Evolutionary conservation across 2,329 filamentous ascomycete species (phyloP).

Genomic region (Pseudopithomyces maydicus): DNA sequence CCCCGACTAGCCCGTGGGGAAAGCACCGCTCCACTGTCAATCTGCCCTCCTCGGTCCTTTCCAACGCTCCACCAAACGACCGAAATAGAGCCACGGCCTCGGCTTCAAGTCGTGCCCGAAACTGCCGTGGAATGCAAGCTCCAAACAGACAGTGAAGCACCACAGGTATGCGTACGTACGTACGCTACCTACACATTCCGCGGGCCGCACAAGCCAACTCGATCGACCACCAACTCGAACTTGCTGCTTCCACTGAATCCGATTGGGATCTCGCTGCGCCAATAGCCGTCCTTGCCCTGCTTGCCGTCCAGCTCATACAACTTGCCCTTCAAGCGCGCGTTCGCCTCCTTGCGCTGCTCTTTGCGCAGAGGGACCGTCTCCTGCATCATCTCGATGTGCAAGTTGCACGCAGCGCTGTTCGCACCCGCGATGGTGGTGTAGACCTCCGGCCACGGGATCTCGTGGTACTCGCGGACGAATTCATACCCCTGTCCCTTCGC

Average conservation of each 20-base stretch:
- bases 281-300: slow-evolving; percentile 16
- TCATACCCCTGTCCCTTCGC: not conserved
- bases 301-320: slow-evolving; percentile 12
- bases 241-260: slow-evolving; percentile 19
- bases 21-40: not conserved
- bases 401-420: slow-evolving; percentile 29
- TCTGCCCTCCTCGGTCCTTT: not conserved
- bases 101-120: not conserved
- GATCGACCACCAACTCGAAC: slow-evolving; percentile 31
- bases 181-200: slow-evolving; percentile 27
- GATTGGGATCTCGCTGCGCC: slow-evolving; percentile 28
- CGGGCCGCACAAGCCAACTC: slow-evolving; percentile 28
- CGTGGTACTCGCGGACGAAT: slow-evolving; percentile 12
- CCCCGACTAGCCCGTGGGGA: not conserved
- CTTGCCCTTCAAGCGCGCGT: slow-evolving; percentile 18
- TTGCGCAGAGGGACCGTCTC: slow-evolving; percentile 13
- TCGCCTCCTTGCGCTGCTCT: slow-evolving; percentile 22
- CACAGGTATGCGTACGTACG: not conserved
- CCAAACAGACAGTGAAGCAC: no score
- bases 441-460: slow-evolving; percentile 19
- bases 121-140: no score
- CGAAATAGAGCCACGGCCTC: not conserved
- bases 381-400: slow-evolving; percentile 33
- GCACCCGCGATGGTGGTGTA: slow-evolving; percentile 30
- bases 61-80: not conserved